Conservation (phyloP, 2,329 filamentous ascomycete genomes). For the Colletotrichum karsti region DNA sequence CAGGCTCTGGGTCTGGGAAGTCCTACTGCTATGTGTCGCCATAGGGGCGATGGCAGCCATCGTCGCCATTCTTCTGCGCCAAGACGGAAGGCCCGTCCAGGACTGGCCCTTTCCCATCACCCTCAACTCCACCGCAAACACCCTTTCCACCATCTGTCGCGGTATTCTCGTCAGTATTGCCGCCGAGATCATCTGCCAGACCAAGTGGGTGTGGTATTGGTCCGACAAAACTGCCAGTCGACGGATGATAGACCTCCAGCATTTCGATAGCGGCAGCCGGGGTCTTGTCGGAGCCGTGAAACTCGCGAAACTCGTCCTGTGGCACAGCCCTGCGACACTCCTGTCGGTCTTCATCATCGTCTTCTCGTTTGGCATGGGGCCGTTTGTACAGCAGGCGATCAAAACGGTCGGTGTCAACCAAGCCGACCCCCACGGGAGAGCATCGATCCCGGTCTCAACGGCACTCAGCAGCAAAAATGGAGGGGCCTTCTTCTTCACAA, state of each 20-base stretch:
- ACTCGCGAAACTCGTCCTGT: accelerated
- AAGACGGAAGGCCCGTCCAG: conserved; percentile 19
- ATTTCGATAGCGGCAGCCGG: background rate
- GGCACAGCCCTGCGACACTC: background rate
- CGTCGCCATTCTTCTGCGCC: conserved; percentile 22
- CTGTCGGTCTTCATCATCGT: background rate
- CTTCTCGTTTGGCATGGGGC: background rate
- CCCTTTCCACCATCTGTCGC: conserved; percentile 32
- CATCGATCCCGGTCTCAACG: too few species aligned
- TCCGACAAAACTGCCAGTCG: background rate
- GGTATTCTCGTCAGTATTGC: background rate
- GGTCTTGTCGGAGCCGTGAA: background rate
- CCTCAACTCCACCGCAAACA: conserved; percentile 31
- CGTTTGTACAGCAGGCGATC: background rate
- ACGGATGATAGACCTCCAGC: background rate
- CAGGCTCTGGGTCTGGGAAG: too few species aligned
- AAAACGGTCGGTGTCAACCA: too few species aligned
- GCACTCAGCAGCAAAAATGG: too few species aligned
- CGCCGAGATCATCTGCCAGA: background rate
- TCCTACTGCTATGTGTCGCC: too few species aligned
- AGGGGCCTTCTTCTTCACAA: too few species aligned
- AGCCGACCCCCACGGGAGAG: too few species aligned
- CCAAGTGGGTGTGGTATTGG: background rate
- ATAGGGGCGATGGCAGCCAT: too few species aligned
- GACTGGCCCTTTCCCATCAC: conserved; percentile 33